phyloP scores from a whole-genome alignment of 129 eudicot species.

The Scalesia atractyloides region DNA sequence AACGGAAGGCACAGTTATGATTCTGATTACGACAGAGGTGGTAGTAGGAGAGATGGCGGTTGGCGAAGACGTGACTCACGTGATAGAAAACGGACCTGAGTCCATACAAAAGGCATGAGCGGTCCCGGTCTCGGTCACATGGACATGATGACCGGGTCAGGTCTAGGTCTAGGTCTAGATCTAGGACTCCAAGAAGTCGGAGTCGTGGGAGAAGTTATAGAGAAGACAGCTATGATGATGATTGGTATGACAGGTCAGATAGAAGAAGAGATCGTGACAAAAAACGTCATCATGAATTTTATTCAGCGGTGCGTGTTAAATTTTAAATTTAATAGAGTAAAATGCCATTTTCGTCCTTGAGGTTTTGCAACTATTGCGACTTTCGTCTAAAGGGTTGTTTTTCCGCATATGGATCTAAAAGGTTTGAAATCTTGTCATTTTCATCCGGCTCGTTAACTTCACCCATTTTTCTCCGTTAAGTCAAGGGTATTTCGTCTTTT shows the following conservation, averaged over 20 bases:
- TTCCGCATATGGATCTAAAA: too few species aligned
- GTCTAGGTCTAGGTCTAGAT: constrained; percentile 85
- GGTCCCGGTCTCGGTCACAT: constrained; percentile 78
- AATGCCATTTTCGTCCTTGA: too few species aligned
- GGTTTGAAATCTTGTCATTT: too few species aligned
- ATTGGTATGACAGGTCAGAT: constrained; percentile 65
- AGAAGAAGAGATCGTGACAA: constrained; percentile 80
- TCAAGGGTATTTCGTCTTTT: too few species aligned
- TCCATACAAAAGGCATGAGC: constrained; percentile 67
- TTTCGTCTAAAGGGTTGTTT: too few species aligned
- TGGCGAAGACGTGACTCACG: constrained; percentile 87
- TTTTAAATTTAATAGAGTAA: not conserved
- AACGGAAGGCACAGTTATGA: constrained; percentile 78
- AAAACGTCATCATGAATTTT: constrained; percentile 64
- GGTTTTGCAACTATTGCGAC: too few species aligned
- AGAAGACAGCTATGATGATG: constrained; percentile 92
- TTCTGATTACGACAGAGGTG: constrained; percentile 87
- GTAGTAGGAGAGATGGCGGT: constrained; percentile 76
- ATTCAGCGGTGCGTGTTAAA: constrained; percentile 52
- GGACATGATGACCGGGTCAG: constrained; percentile 58
- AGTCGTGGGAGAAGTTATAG: constrained; percentile 84
- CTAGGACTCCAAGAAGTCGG: constrained; percentile 70
- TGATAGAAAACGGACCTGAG: constrained; percentile 78
- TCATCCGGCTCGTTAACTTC: too few species aligned
- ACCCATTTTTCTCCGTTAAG: too few species aligned